These are phyloP conservation scores for Linnemannia exigua DNA, from an alignment of 192 early-diverging fungal genomes.

Conservation along the genomic window DNA sequence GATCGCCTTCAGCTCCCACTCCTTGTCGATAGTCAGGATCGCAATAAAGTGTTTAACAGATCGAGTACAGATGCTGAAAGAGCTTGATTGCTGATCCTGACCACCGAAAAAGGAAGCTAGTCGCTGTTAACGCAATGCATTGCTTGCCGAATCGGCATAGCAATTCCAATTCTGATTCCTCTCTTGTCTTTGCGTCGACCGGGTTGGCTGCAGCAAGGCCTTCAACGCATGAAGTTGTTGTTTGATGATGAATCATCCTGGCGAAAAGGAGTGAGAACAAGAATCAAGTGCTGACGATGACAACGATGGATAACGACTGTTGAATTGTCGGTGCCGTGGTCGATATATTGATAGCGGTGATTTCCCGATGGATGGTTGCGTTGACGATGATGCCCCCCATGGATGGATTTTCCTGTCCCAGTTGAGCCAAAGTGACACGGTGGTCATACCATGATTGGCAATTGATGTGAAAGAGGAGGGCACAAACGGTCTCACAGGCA, in stretches of 20 bases:
- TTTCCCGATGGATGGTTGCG: background rate
- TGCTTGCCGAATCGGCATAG: background rate
- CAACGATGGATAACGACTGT: background rate
- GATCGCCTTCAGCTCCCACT: background rate
- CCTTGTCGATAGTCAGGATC: background rate
- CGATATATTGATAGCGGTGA: background rate
- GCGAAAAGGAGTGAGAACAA: background rate
- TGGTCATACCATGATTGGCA: constrained; percentile 2
- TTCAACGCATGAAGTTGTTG: background rate
- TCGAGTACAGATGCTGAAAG: background rate
- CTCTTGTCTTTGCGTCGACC: too few relatives aligned
- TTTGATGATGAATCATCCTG: background rate
- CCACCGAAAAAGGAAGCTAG: background rate
- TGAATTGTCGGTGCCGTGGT: background rate
- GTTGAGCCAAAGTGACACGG: background rate
- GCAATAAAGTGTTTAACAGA: background rate
- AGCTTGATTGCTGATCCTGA: background rate
- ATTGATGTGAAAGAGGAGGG: constrained; percentile 5
- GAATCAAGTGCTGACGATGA: background rate
- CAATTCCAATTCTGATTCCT: background rate
- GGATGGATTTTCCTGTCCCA: background rate
- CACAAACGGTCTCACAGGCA: background rate
- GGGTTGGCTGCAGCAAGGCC: too few relatives aligned
- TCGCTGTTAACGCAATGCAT: background rate
- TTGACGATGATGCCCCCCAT: background rate